phyloP scores from a whole-genome alignment of 768 basidiomycete genomes.

The Agaricus sinodeliciosus region DNA sequence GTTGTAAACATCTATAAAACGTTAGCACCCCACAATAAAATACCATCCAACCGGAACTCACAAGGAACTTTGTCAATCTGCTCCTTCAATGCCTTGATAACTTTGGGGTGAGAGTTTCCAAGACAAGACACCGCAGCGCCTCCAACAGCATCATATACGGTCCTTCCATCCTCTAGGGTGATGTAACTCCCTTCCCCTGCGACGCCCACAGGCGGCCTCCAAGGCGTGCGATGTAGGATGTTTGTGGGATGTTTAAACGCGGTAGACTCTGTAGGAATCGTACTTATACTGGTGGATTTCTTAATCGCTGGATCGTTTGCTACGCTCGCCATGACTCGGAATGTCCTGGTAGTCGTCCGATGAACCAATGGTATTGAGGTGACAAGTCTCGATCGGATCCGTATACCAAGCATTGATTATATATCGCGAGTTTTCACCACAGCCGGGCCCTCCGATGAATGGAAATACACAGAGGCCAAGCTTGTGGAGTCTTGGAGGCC shows the following conservation, averaged over 20 bases:
- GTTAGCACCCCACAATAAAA: not conserved
- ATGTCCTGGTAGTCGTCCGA: not conserved
- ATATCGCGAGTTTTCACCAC: no score
- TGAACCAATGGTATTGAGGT: not conserved
- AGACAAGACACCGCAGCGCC: conserved; percentile 82
- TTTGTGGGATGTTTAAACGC: conserved; percentile 3
- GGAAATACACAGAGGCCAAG: no score
- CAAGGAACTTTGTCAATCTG: conserved; percentile 76
- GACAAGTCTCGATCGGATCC: not conserved
- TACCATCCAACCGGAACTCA: conserved; percentile 26
- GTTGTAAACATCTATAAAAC: conserved; percentile 68
- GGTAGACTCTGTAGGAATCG: not conserved
- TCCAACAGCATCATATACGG: conserved; percentile 73
- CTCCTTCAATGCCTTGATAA: conserved; percentile 68
- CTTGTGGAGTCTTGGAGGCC: no score
- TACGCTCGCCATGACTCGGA: not conserved
- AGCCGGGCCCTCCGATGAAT: no score
- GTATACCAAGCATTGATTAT: not conserved
- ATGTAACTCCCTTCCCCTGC: conserved; percentile 66
- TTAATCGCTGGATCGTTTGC: not conserved
- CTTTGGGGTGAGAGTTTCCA: conserved; percentile 67
- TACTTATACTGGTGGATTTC: conserved; percentile 4
- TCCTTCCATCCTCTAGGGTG: conserved; percentile 61
- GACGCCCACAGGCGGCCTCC: conserved; percentile 65
- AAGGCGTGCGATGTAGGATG: conserved; percentile 68